Evolutionary conservation across 2,329 filamentous ascomycete genomes (phyloP).

Genomic region (Aureobasidium pullulans): DNA sequence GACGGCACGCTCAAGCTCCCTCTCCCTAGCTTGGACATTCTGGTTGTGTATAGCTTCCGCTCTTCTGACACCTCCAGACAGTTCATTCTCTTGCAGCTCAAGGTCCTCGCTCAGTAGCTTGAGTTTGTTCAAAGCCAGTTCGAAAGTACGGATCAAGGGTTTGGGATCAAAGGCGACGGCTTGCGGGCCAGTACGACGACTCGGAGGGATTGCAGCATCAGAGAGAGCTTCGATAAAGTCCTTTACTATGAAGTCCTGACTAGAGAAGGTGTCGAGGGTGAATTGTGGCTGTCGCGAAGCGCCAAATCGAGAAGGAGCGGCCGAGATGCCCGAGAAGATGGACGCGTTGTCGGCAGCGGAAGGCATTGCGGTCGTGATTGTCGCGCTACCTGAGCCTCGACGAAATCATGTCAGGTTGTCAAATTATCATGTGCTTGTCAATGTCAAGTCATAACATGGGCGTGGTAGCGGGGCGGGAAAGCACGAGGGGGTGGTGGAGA

Average conservation of each 20-base stretch:
- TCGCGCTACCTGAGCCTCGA: neutral
- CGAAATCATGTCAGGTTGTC: neutral
- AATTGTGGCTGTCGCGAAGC: constrained; percentile 46
- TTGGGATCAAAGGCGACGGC: constrained; percentile 73
- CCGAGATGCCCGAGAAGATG: constrained; percentile 29
- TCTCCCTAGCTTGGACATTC: constrained; percentile 78
- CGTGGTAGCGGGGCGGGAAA: neutral
- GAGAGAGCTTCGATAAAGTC: constrained; percentile 94
- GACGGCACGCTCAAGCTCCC: constrained; percentile 87
- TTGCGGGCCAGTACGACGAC: constrained; percentile 58
- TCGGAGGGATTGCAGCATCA: constrained; percentile 70
- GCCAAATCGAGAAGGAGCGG: constrained; percentile 18
- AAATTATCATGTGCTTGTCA: no score
- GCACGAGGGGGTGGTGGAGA: constrained; percentile 1
- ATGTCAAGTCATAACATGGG: neutral
- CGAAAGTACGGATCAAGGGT: constrained; percentile 90
- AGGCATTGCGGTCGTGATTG: constrained; percentile 24
- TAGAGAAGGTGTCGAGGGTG: constrained; percentile 66
- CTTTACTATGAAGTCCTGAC: constrained; percentile 85
- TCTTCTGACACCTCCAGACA: constrained; percentile 79
- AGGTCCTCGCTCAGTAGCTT: constrained; percentile 72
- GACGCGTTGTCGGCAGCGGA: constrained; percentile 35
- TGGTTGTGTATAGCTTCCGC: constrained; percentile 89
- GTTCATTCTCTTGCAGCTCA: constrained; percentile 81
- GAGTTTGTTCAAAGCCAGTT: constrained; percentile 64